Base-by-base conservation (phyloP, 768 basidiomycete species). In the Amanita inopinata region DNA sequence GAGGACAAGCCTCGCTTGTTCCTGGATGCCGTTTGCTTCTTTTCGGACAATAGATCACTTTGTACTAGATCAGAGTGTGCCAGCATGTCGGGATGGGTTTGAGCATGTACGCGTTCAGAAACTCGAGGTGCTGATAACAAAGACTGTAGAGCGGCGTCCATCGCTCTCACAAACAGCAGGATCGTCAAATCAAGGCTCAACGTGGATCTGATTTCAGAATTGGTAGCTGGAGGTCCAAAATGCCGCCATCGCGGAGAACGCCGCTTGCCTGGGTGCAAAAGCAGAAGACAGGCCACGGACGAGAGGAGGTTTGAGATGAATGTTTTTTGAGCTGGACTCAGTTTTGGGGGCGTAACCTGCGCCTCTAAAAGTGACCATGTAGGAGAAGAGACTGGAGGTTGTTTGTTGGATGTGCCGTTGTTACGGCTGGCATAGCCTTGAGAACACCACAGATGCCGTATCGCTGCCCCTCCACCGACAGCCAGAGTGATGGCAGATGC, bases 151-250 rank as follows among this genome's bases (percentile, higher is more conserved):
- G 67, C 40, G 5, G 74, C 71, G 52, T 88, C 86, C 33, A 82
- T 51, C 1, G 85, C 83, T 33, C 85, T 73, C 20, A 84, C 81
- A 37, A 81, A 57, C 19, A 86, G 58, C 2, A 88, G 60, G 0
- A 88, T 59, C 11, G 75, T 85, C 27, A 88, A 61, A 50, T 85
- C 81, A 15, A 87, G 55, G 0, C 82, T 85, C 4, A 75, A 68
- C 1, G 80, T 18, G 11, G 35, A 9, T 17, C 9, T 4, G 5
- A 15, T 32, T 19, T n/a, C n/a, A 15, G 10, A 12, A 22, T 27
- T n/a, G 20, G 80, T 9, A 56, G 49, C 37, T 51, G 55, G 35
- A 43, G 43, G 24, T 41, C 37, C 19, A 34, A 28, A n/a, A 23
- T 19, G 51, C 38, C 49, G 51, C 49, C 58, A 50, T 17, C 52